A percentile compares a stretch with the other conserved stretches of the same genome.
Conservation (phyloP, 768 basidiomycete species). For the Xerocomellus intermedius region DNA sequence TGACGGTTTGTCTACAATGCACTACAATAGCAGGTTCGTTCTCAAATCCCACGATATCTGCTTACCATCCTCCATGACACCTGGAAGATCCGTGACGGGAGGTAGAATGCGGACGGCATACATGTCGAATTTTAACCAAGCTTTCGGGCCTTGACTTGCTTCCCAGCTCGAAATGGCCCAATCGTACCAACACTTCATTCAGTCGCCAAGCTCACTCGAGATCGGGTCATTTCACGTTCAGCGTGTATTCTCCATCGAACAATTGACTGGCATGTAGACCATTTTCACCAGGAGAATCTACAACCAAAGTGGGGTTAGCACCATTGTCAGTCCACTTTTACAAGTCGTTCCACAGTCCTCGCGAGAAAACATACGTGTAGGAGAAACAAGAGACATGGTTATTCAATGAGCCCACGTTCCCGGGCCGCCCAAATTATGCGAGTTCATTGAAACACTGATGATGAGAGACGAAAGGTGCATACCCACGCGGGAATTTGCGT, state of each 20-base stretch:
- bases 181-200: neutral
- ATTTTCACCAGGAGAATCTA: neutral
- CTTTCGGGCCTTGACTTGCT: neutral
- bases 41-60: neutral
- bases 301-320: neutral
- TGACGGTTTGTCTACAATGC: neutral
- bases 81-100: too few relatives aligned
- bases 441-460: neutral
- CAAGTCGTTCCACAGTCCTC: neutral
- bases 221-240: too few relatives aligned
- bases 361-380: neutral
- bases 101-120: neutral
- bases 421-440: too few relatives aligned
- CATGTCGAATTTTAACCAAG: too few relatives aligned
- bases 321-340: neutral
- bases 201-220: neutral
- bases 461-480: neutral
- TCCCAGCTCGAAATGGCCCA: too few relatives aligned
- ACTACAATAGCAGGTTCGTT: neutral
- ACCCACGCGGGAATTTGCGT: too few relatives aligned
- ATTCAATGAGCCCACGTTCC: neutral
- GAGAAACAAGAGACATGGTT: neutral
- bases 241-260: neutral
- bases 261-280: neutral
- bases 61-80: neutral